Evolutionary conservation across 2,329 filamentous ascomycete species (phyloP), one percentile per base, ranked within the genome.

Genomic region (Uncinocarpus reesii): DNA sequence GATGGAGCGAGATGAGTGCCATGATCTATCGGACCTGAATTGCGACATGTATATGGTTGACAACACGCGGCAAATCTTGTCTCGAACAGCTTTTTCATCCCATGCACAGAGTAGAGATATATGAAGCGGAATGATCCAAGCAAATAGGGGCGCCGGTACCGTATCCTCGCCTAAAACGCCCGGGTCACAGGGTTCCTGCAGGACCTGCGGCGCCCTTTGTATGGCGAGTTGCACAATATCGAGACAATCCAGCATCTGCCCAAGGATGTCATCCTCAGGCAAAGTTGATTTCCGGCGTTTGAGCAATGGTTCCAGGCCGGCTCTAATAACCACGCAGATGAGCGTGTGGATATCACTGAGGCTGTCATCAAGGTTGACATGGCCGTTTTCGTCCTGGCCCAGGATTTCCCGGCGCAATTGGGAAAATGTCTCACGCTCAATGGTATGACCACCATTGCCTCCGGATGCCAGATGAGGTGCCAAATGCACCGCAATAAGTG

Each of bases 401-500:
- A 81, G 61, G 18, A 79, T 75, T 56, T 81, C 79, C 53, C 80
- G 79, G 21, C 90, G 73, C 2, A 95, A 74, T 45, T 81, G 79
- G 53, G 84, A 81, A 54, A 95, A 82, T 42, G 86, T 84, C 56
- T 81, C 79, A 51, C 79, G 81, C 57, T 83, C 80, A 57, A 83
- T 76, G 45, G 77, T 77, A 58, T 77, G 75, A 46, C 77, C 75
- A 37, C 76, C 78, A 53, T 74, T 76, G 44, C 76, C 74, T 42
- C 78, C 77, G 18, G 83, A 77, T 36, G 83, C 79, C 53, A 88
- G 80, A 62, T 86, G 86, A 62, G 86, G 82, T 54, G 92, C 86
- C 49, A 95, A 80, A 65, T 93, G 86, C 10, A 86, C 86, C 45
- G 89, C 87, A 59, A 95, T 75, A 7, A 88, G 93, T 13, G 89